Evolutionary conservation across 805 yeast genomes (phyloP), one percentile per base, ranked within the genome.

Genomic region (Candida coquimbonensis): DNA sequence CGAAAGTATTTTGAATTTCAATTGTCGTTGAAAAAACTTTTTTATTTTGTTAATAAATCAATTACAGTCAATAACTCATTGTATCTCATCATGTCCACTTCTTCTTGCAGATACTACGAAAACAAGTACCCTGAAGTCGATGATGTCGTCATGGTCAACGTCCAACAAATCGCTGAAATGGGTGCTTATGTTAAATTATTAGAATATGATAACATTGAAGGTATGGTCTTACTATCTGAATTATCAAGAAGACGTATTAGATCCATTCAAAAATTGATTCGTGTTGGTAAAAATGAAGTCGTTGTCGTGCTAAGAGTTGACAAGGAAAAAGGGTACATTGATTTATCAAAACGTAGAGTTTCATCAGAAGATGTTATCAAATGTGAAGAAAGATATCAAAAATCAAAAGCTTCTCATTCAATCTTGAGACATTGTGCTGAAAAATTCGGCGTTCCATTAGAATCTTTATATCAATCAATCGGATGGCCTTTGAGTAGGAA

Each of bases 51-150:
- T 21, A 21, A 21, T 9, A 4, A 27, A 9, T 27, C 12, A 9
- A 27, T 27, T 8, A 27, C 12, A 27, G 2, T 9, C 29, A 3
- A 27, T 27, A 27, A 27, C 12, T 9, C 29, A 9, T 11, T 5
- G 24, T 27, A 27, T 27, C 29, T 9, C 11, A 32, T 32, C 37
- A 38, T 87, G 96, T 83, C 90, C 61, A 80, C 87, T 36, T 82
- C 96, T 40, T 83, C 87, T 67, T 90, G 96, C 74, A 84, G 99
- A 73, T 93, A 85, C 71, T 93, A 93, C 67, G 99, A 91, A 70
- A 93, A 90, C 80, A 91, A 90, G 69, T 93, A 82, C 74, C 99
- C 99, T 49, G 99, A 93, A 70, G 96, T 93, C 61, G 99, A 93
- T 58, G 99, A 93, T 67, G 95, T 93, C 57, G 98, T 93, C 53